Conservation (phyloP, 1,284 basidiomycete genomes). For the Apiotrichum porosum region DNA sequence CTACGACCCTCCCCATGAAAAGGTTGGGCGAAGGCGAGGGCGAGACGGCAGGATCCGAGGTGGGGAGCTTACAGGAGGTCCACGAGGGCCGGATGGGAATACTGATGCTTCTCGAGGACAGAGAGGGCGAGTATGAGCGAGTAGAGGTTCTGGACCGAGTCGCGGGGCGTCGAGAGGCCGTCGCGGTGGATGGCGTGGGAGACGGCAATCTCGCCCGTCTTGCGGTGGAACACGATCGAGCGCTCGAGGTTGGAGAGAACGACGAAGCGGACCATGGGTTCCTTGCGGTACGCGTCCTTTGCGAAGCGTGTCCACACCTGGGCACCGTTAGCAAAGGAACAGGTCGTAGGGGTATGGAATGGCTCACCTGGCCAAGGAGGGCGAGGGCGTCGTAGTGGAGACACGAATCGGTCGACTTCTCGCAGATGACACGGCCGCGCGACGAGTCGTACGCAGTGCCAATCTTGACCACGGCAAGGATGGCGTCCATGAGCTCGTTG, state of each 20-base stretch:
- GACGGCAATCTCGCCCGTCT: constrained; percentile 6
- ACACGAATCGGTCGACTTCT: constrained; percentile 1
- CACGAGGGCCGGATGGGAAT: constrained; percentile 5
- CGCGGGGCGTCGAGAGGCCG: constrained; percentile 12
- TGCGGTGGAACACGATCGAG: constrained; percentile 16
- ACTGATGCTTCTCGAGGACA: constrained; percentile 18
- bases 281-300: constrained; percentile 6
- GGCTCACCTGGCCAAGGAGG: constrained; percentile 12
- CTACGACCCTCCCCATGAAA: too few species aligned
- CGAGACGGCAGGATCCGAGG: too few species aligned
- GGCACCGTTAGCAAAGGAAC: neutral
- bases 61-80: constrained; percentile 3
- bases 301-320: constrained; percentile 18
- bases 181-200: constrained; percentile 10
- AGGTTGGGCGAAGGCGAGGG: too few species aligned
- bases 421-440: constrained; percentile 10
- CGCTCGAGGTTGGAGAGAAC: constrained; percentile 15
- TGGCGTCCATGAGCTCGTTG: constrained; percentile 14
- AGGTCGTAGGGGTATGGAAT: neutral
- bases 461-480: constrained; percentile 7
- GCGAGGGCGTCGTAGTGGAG: constrained; percentile 16
- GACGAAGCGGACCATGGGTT: constrained; percentile 8
- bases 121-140: constrained; percentile 11
- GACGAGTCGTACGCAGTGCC: constrained; percentile 5
- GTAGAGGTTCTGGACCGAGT: constrained; percentile 17